Conservation (phyloP, 495 filamentous ascomycete species). For the Rhypophila decipiens region DNA sequence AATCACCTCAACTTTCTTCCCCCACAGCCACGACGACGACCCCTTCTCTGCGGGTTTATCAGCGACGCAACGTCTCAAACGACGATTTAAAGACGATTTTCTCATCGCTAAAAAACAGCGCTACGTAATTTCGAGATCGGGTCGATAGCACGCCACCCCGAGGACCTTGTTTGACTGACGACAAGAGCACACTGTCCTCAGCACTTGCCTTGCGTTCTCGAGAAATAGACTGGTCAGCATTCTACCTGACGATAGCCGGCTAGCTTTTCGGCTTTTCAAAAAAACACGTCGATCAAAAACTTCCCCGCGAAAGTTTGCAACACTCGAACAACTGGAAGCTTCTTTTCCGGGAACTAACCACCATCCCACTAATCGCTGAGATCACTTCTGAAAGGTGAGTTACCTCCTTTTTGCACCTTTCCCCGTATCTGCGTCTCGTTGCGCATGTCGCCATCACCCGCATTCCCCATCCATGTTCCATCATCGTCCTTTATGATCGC, state of each 20-base stretch:
- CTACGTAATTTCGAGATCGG: slow-evolving; percentile 8
- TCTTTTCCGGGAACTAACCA: slow-evolving; percentile 9
- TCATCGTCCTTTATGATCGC: too few relatives aligned
- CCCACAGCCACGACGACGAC: slow-evolving; percentile 8
- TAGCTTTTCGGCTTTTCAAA: slow-evolving; percentile 12
- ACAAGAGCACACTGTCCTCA: too few relatives aligned
- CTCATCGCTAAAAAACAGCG: slow-evolving; percentile 13
- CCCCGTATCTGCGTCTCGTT: slow-evolving; percentile 1
- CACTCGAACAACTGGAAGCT: slow-evolving; percentile 10
- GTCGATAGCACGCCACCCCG: slow-evolving; percentile 8
- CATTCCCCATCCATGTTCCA: too few relatives aligned
- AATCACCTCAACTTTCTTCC: slow-evolving; percentile 3
- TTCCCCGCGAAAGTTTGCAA: slow-evolving; percentile 4
- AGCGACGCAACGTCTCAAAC: slow-evolving; percentile 14
- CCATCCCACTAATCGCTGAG: slow-evolving; percentile 22
- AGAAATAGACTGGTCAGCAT: slow-evolving; percentile 10
- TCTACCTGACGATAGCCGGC: slow-evolving; percentile 22
- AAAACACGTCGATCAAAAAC: slow-evolving; percentile 6
- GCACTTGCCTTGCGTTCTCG: slow-evolving; percentile 13
- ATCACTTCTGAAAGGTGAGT: slow-evolving; percentile 28
- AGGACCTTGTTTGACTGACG: too few relatives aligned
- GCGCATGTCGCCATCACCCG: slow-evolving; percentile 2
- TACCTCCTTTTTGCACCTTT: background rate
- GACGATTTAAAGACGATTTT: slow-evolving; percentile 7
- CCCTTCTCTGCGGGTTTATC: background rate